These are phyloP conservation scores for Colletotrichum cereale DNA, from an alignment of 2,329 filamentous ascomycete genomes.

Conservation along the genomic window DNA sequence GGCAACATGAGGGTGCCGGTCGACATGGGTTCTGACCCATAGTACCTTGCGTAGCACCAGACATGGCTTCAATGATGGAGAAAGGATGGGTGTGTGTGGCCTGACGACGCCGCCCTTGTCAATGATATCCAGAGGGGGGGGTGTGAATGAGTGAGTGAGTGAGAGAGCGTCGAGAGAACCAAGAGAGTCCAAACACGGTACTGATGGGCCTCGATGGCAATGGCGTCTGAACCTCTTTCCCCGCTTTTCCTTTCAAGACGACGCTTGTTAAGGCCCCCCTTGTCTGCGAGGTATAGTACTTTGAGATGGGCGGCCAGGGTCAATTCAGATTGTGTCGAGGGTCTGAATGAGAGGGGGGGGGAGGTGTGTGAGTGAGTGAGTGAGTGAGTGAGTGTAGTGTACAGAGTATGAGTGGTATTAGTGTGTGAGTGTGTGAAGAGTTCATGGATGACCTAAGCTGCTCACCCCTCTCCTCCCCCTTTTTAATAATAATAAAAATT, in stretches of 20 bases:
- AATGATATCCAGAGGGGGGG: slow-evolving; percentile 5
- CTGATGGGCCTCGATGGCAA: slow-evolving; percentile 16
- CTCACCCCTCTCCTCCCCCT: neutral
- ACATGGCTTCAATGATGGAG: neutral
- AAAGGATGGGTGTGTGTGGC: neutral
- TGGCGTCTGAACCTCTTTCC: slow-evolving; percentile 9
- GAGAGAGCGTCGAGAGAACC: neutral
- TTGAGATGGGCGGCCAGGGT: neutral
- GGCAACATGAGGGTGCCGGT: slow-evolving; percentile 1
- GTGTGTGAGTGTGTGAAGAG: neutral
- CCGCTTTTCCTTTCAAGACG: slow-evolving; percentile 37
- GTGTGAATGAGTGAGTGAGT: neutral
- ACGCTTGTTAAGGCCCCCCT: slow-evolving; percentile 9
- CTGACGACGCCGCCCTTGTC: slow-evolving; percentile 17
- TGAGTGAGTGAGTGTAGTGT: neutral
- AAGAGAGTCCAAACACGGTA: slow-evolving; percentile 15
- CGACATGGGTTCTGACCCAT: slow-evolving; percentile 3
- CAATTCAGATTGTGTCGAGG: neutral
- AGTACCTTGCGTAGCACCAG: neutral
- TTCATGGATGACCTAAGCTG: neutral
- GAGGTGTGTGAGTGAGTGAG: too few species aligned
- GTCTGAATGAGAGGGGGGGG: neutral
- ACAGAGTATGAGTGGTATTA: too few species aligned
- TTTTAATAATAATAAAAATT: too few species aligned
- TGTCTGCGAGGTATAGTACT: slow-evolving; percentile 10